Percentiles rank a stretch among this genome's conserved stretches.
These are phyloP conservation scores for Rubia occidens DNA, from an alignment of 305 asterid genomes.

Conservation along the genomic window DNA sequence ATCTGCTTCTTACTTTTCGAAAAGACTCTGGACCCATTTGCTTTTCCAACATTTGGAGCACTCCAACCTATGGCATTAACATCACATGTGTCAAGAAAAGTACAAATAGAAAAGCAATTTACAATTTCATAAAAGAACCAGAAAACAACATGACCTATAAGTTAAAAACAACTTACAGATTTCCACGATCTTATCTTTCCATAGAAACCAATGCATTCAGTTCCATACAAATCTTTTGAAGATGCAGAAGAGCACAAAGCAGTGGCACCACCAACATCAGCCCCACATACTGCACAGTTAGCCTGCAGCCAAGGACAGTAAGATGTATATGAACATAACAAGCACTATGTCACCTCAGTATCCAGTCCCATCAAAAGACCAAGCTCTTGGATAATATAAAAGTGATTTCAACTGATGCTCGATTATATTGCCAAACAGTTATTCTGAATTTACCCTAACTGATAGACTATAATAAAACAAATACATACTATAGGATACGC, in stretches of 20 bases:
- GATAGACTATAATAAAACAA: not conserved
- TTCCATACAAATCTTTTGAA: slow-evolving; percentile 82
- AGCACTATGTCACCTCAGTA: not conserved
- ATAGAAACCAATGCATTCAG: slow-evolving; percentile 86
- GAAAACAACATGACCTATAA: slow-evolving; percentile 12
- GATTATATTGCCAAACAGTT: not conserved
- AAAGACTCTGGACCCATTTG: slow-evolving; percentile 99
- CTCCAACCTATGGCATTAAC: slow-evolving; percentile 54
- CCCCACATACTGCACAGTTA: slow-evolving; percentile 87
- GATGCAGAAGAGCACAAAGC: slow-evolving; percentile 71
- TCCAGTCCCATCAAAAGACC: not conserved
- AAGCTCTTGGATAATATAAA: not conserved
- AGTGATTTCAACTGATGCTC: not conserved
- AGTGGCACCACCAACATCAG: slow-evolving; percentile 94
- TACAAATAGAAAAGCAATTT: not conserved
- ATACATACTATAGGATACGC: not conserved
- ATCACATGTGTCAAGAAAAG: slow-evolving; percentile 14
- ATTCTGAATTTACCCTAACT: not conserved
- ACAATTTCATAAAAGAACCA: slow-evolving; percentile 4
- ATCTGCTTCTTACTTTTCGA: slow-evolving; percentile 61
- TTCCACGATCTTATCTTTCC: slow-evolving; percentile 98
- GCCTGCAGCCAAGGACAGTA: slow-evolving; percentile 51
- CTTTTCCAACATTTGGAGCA: slow-evolving; percentile 97
- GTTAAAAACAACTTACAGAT: slow-evolving; percentile 57
- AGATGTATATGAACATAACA: not conserved